phyloP scores from a whole-genome alignment of 768 basidiomycete species.

The Leccinellum rugosiceps region DNA sequence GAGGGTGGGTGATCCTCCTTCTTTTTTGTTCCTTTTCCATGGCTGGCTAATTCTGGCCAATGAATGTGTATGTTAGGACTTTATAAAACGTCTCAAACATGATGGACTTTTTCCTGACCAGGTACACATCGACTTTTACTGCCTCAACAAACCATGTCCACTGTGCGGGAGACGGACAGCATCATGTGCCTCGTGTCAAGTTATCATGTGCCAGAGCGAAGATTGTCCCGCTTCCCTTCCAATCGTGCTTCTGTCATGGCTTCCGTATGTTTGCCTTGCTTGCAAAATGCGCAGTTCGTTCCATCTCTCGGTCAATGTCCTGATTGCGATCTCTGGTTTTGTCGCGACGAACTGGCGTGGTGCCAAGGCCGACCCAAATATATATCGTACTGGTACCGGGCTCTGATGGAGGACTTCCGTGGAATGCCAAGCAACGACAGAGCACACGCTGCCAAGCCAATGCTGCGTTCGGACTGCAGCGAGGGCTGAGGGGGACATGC shows the following conservation, averaged over 20 bases:
- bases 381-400: neutral
- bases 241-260: conserved; percentile 14
- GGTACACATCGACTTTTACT: neutral
- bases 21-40: no score
- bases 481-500: neutral
- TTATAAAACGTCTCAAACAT: conserved; percentile 12
- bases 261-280: conserved; percentile 9
- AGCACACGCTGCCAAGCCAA: conserved; percentile 11
- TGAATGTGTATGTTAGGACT: conserved; percentile 7
- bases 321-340: conserved; percentile 20
- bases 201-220: conserved; percentile 16
- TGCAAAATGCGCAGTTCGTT: neutral
- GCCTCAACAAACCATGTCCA: conserved; percentile 7
- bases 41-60: no score
- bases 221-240: conserved; percentile 21
- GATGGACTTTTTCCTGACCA: conserved; percentile 2
- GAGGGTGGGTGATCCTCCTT: no score
- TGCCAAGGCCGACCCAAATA: conserved; percentile 21
- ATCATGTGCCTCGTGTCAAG: conserved; percentile 8
- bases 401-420: neutral
- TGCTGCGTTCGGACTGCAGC: conserved; percentile 13
- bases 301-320: conserved; percentile 21
- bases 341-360: conserved; percentile 21
- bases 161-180: conserved; percentile 7
- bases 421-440: conserved; percentile 2